phyloP scores from a whole-genome alignment of 352 stramenopile species.

The Thalassiosira mediterranea region DNA sequence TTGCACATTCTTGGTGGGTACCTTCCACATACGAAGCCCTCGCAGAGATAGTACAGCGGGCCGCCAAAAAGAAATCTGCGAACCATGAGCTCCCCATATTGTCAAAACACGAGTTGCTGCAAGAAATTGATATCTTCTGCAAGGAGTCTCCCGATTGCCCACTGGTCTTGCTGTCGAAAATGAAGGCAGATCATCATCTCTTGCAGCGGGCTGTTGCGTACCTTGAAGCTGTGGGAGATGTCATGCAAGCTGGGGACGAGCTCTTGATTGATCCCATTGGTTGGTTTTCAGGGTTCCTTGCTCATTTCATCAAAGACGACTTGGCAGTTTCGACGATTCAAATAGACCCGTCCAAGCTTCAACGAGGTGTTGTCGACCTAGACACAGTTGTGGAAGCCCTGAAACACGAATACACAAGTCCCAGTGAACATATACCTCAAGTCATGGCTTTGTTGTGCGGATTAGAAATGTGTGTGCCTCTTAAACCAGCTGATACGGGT shows the following conservation, averaged over 20 bases:
- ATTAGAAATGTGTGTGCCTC: conserved; percentile 28
- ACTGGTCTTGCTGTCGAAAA: conserved; percentile 19
- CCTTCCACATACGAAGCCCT: conserved; percentile 28
- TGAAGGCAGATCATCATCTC: conserved; percentile 22
- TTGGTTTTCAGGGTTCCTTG: conserved; percentile 27
- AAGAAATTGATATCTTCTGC: conserved; percentile 24
- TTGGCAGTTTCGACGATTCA: conserved; percentile 22
- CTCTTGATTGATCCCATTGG: conserved; percentile 35
- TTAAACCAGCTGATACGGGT: too few relatives aligned
- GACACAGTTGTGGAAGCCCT: conserved; percentile 18
- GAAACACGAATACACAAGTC: conserved; percentile 23
- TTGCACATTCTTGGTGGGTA: conserved; percentile 30
- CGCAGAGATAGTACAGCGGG: conserved; percentile 8
- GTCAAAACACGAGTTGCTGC: conserved; percentile 15
- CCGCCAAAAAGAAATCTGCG: conserved; percentile 9
- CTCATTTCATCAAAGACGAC: conserved; percentile 39
- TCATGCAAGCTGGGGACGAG: conserved; percentile 32
- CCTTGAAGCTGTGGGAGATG: conserved; percentile 32
- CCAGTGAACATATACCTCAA: conserved; percentile 21
- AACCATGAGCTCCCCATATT: conserved; percentile 40
- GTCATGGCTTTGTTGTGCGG: conserved; percentile 30
- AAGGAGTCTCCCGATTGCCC: neutral
- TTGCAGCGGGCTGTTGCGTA: conserved; percentile 28
- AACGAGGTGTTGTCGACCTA: conserved; percentile 23
- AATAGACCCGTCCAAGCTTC: conserved; percentile 19